Percentiles rank a stretch among this genome's conserved stretches.
Conservation (phyloP, 106 monocot genomes). For the Platanthera zijinensis region DNA sequence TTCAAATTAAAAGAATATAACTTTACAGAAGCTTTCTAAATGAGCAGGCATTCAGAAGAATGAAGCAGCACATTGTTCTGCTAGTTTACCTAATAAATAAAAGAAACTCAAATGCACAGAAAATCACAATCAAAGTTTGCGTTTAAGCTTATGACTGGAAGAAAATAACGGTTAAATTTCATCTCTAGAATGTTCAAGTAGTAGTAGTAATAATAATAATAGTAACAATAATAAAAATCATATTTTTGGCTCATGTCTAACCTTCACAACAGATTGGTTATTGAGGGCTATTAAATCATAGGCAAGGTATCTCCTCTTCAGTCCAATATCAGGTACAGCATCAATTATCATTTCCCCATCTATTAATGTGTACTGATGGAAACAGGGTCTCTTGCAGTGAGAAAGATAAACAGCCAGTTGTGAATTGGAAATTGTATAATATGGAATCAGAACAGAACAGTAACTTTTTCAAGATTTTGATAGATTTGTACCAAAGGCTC, state of each 20-base stretch:
- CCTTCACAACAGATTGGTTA: conserved; percentile 61
- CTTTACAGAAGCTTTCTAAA: too few relatives aligned
- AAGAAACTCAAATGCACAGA: not conserved
- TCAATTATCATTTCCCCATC: conserved; percentile 99
- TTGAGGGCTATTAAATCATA: conserved; percentile 90
- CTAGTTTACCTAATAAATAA: not conserved
- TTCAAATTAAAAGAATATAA: too few relatives aligned
- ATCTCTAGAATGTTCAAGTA: not conserved
- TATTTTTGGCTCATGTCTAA: conserved; percentile 13
- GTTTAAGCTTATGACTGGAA: not conserved
- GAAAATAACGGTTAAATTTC: not conserved
- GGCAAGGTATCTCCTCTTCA: conserved; percentile 87
- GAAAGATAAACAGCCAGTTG: conserved; percentile 5
- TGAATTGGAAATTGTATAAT: not conserved
- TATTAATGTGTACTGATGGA: conserved; percentile 75
- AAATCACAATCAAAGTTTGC: not conserved
- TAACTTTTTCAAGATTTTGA: conserved; percentile 6
- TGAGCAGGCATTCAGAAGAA: too few relatives aligned
- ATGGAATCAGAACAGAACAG: not conserved
- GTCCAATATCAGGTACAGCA: conserved; percentile 47
- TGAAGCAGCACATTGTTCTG: too few relatives aligned
- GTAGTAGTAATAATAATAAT: too few relatives aligned
- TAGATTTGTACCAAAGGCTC: conserved; percentile 31
- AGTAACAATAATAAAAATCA: not conserved
- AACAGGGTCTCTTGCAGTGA: conserved; percentile 32